A percentile compares a stretch with the other conserved stretches of the same genome.
phyloP scores from a whole-genome alignment of 2,329 filamentous ascomycete genomes.

The Fusarium transvaalense region DNA sequence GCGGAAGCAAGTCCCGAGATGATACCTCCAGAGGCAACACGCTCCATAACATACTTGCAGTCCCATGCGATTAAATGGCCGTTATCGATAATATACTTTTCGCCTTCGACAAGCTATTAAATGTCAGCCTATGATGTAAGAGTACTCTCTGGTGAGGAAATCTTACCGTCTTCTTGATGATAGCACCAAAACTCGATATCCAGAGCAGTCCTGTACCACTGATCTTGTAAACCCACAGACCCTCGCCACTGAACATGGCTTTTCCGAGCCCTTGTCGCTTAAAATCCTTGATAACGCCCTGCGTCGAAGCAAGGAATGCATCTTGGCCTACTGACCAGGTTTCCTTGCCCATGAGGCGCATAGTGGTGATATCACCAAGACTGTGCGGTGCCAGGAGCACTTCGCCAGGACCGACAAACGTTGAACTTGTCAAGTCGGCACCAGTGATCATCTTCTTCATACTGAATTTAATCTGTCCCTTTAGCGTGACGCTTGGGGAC shows the following conservation, averaged over 20 bases:
- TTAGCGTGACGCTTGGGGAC: slow-evolving; percentile 87
- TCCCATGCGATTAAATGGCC: slow-evolving; percentile 97
- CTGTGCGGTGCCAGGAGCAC: slow-evolving; percentile 83
- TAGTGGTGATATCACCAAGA: slow-evolving; percentile 86
- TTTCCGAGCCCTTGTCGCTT: slow-evolving; percentile 89
- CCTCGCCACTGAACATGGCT: slow-evolving; percentile 94
- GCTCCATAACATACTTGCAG: slow-evolving; percentile 90
- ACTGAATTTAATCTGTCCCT: slow-evolving; percentile 85
- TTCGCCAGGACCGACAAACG: slow-evolving; percentile 91
- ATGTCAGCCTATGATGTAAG: slow-evolving; percentile 16
- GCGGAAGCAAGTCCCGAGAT: slow-evolving; percentile 86
- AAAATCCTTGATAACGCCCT: slow-evolving; percentile 88
- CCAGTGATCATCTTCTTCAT: slow-evolving; percentile 91
- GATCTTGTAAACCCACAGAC: slow-evolving; percentile 90
- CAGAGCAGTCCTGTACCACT: slow-evolving; percentile 84
- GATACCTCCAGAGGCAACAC: slow-evolving; percentile 89
- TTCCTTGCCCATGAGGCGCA: slow-evolving; percentile 78
- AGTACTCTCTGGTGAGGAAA: background rate
- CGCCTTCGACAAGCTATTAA: slow-evolving; percentile 69
- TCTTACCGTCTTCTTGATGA: slow-evolving; percentile 92
- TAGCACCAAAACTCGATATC: slow-evolving; percentile 93
- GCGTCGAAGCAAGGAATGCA: slow-evolving; percentile 85
- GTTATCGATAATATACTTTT: slow-evolving; percentile 93
- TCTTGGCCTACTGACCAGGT: slow-evolving; percentile 90
- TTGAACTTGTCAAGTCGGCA: slow-evolving; percentile 82